phyloP scores from a whole-genome alignment of 164 flowering plant genomes.

The Paratinospora sagittata region DNA sequence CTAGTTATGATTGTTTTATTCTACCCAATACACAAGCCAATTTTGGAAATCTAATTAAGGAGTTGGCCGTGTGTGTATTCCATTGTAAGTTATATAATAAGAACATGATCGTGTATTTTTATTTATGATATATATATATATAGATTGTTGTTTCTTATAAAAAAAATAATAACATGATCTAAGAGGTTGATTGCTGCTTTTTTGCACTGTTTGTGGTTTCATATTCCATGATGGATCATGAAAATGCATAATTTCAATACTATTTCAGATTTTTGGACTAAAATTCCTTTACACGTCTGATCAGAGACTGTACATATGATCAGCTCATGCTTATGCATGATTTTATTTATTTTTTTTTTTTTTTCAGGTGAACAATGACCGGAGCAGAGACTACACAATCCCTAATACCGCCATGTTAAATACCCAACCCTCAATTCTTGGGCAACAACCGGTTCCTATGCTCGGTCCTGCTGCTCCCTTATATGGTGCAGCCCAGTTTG shows the following conservation, averaged over 20 bases:
- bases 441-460: slow-evolving; percentile 55
- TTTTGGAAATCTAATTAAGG: background rate
- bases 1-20: background rate
- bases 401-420: slow-evolving; percentile 37
- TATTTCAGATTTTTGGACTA: no score
- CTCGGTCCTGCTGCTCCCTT: slow-evolving; percentile 33
- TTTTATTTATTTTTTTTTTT: background rate
- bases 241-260: no score
- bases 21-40: no score
- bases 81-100: background rate
- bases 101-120: no score
- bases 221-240: no score
- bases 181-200: no score
- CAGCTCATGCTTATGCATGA: background rate
- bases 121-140: no score
- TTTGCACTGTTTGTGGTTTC: no score
- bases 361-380: slow-evolving; percentile 77
- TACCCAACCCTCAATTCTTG: slow-evolving; percentile 57
- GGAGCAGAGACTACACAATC: slow-evolving; percentile 79
- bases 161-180: no score
- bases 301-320: no score
- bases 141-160: no score
- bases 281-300: no score
- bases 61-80: background rate
- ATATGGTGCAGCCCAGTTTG: slow-evolving; percentile 38